A percentile compares a stretch with the other conserved stretches of the same genome.
Evolutionary conservation across 306 rosid genomes (phyloP).

Genomic region (Cicer judaicum): DNA sequence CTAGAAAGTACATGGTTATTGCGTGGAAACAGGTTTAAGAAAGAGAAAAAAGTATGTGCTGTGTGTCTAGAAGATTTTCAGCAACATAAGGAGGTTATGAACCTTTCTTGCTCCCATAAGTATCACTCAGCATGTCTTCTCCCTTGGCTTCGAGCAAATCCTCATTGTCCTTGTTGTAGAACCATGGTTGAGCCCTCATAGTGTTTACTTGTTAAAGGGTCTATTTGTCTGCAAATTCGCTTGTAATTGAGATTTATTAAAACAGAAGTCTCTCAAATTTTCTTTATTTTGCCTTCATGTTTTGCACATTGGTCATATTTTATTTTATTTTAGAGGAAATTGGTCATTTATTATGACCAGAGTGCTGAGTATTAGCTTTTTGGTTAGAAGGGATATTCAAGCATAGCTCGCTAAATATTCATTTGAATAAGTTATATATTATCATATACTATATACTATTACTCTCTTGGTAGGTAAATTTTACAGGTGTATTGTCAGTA

Average conservation of each 20-base stretch:
- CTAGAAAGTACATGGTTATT: conserved; percentile 44
- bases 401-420: not conserved
- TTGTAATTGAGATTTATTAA: conserved; percentile 6
- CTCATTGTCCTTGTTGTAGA: conserved; percentile 55
- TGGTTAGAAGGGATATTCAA: too few relatives aligned
- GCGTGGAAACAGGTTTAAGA: conserved; percentile 28
- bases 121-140: conserved; percentile 53
- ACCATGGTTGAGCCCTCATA: conserved; percentile 8
- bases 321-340: not conserved
- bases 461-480: not conserved
- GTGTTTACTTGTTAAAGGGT: too few relatives aligned
- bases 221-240: not conserved
- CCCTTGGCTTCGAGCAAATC: conserved; percentile 50
- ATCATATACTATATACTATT: not conserved
- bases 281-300: not conserved
- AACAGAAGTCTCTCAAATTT: not conserved
- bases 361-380: not conserved
- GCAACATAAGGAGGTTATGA: conserved; percentile 43
- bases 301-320: not conserved
- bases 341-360: not conserved
- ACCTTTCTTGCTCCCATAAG: conserved; percentile 52
- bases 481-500: not conserved
- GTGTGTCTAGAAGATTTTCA: conserved; percentile 47
- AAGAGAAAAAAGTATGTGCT: conserved; percentile 47
- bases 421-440: not conserved